These are phyloP conservation scores for Corrigiola litoralis DNA, from an alignment of 179 eudicot genomes.

Conservation along the genomic window DNA sequence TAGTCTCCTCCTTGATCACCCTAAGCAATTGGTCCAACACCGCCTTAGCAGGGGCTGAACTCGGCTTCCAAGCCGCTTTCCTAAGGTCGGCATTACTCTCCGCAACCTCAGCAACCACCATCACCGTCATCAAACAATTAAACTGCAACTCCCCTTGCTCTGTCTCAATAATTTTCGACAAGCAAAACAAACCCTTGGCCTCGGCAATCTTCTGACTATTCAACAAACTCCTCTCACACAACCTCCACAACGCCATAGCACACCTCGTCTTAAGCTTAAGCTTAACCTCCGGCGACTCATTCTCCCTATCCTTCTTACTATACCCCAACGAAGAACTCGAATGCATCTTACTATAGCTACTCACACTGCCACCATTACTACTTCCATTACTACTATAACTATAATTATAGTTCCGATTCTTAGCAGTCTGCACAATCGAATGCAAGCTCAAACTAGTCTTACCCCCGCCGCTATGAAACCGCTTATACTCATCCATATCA, in stretches of 20 bases:
- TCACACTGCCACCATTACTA: conserved; percentile 2
- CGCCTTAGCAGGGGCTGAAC: conserved; percentile 52
- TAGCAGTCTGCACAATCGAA: conserved; percentile 53
- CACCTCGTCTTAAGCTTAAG: conserved; percentile 43
- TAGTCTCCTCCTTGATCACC: conserved; percentile 50
- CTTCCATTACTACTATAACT: conserved; percentile 9
- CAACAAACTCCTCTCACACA: conserved; percentile 45
- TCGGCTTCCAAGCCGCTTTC: conserved; percentile 63
- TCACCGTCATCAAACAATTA: conserved; percentile 53
- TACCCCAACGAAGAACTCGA: conserved; percentile 37
- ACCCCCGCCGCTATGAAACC: conserved; percentile 23
- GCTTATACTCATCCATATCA: conserved; percentile 45
- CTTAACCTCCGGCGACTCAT: conserved; percentile 50
- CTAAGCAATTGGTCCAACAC: conserved; percentile 53
- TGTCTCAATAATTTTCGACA: conserved; percentile 60
- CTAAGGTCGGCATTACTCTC: conserved; percentile 52
- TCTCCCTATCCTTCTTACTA: conserved; percentile 44
- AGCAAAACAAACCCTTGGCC: conserved; percentile 54
- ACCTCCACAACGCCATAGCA: conserved; percentile 53
- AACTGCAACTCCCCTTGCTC: conserved; percentile 47
- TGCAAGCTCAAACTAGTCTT: conserved; percentile 44
- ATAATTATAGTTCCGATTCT: conserved; percentile 14
- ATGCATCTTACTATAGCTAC: conserved; percentile 20
- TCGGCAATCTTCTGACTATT: conserved; percentile 68
- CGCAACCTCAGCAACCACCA: conserved; percentile 67